phyloP scores from a whole-genome alignment of 177 flowering plant genomes.

The Vitis hybrid region DNA sequence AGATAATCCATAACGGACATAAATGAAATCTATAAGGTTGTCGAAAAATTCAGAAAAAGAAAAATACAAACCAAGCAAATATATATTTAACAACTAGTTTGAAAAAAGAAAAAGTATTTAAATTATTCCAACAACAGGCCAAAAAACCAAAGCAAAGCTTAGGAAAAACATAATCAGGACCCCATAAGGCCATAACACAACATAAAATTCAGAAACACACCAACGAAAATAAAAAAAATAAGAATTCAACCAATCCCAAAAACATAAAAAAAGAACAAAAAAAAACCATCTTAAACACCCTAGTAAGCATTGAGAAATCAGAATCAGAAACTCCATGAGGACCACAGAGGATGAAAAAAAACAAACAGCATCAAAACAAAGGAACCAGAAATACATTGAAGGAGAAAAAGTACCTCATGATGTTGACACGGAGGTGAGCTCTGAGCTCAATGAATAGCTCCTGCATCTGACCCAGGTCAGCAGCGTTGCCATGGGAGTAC shows the following conservation, averaged over 20 bases:
- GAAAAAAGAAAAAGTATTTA: no score
- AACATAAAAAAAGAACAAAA: no score
- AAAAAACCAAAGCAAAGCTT: no score
- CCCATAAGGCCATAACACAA: no score
- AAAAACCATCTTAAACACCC: no score
- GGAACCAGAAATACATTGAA: background rate
- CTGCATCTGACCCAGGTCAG: constrained; percentile 94
- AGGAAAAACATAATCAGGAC: no score
- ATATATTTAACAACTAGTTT: no score
- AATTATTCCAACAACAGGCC: no score
- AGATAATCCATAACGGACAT: background rate
- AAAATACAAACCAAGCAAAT: background rate
- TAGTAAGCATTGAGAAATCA: background rate
- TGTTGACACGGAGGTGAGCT: constrained; percentile 88
- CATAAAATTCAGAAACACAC: no score
- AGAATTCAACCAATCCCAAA: no score
- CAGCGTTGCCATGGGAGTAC: constrained; percentile 98
- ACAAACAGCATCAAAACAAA: background rate
- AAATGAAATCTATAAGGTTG: background rate
- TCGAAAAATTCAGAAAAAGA: background rate
- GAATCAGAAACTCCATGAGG: background rate
- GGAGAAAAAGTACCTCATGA: constrained; percentile 65
- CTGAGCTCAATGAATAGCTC: constrained; percentile 96
- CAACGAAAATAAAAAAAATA: no score
- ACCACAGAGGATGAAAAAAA: background rate